Evolutionary conservation across 495 filamentous ascomycete species (phyloP), one percentile per base, ranked within the genome.

Genomic region (Penicillium pancosmium): DNA sequence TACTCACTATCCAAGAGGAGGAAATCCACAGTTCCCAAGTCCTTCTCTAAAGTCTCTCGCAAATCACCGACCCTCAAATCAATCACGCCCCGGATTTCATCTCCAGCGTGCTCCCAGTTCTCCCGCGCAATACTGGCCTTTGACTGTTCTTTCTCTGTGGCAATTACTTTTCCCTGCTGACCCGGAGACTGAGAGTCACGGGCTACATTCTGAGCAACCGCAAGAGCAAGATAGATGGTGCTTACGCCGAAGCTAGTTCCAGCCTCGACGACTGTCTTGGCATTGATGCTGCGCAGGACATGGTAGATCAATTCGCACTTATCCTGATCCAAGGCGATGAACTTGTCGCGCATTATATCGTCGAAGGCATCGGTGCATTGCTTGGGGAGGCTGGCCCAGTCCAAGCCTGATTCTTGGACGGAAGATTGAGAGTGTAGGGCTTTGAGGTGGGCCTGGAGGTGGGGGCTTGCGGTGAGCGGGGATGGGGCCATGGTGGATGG

Each of bases 241-340:
- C 78, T 82, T 2, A 87, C 82, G 12, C 84, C 84, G 54, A 80
- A 86, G 50, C 78, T 81, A 5, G 84, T 86, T 7, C 84, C 84
- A 0, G 78, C 81, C 56, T 86, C 84, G 18, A 86, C 78, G 36
- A 84, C 68, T 27, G 77, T 81, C 3, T 61, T 75, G 2, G 81
- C 83, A 1, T 73, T 71, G 13, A 69, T 76, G n/a, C 74, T 66
- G 41, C 69, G 65, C 13, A 70, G 57, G 6, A 84, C 54, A 21
- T 80, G 81, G 59, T 86, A 86, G 6, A 83, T 62, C 34, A 85
- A 71, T 3, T 80, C 72, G 57, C 74, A 80, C 60, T 86, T 86
- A 60, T 85, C 80, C 10, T 79, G 65, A 18, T 84, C 82, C 0
- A 85, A 68, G 0, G 82, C 82, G 54, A 85, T 78, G 65, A 85